phyloP scores from a whole-genome alignment of 2,329 filamentous ascomycete genomes.

The Diaporthe amygdali region DNA sequence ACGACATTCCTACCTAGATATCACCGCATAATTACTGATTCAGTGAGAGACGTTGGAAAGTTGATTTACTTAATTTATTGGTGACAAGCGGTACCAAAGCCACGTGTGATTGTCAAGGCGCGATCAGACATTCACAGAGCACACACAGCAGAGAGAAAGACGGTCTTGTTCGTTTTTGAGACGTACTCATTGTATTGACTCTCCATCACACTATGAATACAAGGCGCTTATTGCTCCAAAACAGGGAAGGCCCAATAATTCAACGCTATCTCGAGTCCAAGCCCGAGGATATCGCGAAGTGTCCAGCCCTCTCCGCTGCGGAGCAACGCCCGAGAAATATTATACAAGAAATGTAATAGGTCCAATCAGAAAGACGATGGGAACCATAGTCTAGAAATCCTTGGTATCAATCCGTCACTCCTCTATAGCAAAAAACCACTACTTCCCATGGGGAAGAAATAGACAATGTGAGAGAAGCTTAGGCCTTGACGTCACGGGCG shows the following conservation, averaged over 20 bases:
- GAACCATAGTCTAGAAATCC: not conserved
- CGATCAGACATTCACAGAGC: not conserved
- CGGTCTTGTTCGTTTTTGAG: not conserved
- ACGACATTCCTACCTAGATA: not conserved
- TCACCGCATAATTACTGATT: not conserved
- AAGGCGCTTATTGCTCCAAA: not conserved
- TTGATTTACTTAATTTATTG: not conserved
- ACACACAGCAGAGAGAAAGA: not conserved
- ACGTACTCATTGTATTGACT: constrained; percentile 20
- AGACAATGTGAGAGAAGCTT: not conserved
- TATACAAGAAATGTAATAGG: constrained; percentile 22
- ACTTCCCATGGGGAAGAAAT: not conserved
- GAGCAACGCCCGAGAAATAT: constrained; percentile 14
- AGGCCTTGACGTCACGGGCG: constrained; percentile 21
- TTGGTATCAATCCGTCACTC: constrained; percentile 7
- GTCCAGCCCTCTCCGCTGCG: not conserved
- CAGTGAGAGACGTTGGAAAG: not conserved
- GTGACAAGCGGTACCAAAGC: not conserved
- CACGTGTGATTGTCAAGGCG: not conserved
- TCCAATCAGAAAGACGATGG: constrained; percentile 9
- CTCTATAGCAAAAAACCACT: not conserved
- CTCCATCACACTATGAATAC: constrained; percentile 20
- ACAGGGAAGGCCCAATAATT: not conserved
- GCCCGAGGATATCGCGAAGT: not conserved
- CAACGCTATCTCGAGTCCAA: not conserved